Evolutionary conservation across 129 eudicot species (phyloP).

Genomic region (Ambrosia artemisiifolia): DNA sequence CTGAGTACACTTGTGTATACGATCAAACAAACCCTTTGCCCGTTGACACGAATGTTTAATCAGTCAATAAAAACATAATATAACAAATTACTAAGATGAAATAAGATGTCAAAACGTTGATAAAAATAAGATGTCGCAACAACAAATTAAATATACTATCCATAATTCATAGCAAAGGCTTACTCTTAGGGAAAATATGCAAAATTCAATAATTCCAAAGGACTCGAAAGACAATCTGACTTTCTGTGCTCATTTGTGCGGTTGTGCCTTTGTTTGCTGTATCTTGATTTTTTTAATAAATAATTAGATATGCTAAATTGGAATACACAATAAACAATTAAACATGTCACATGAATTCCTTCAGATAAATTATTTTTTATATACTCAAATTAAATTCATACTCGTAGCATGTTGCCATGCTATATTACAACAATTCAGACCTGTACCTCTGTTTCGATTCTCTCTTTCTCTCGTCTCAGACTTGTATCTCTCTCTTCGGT

Average conservation of each 20-base stretch:
- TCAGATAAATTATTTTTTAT: conserved; percentile 15
- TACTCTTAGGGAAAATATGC: neutral
- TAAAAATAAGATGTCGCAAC: too few species aligned
- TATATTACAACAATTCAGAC: conserved; percentile 30
- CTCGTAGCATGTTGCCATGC: conserved; percentile 21
- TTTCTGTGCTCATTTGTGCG: neutral
- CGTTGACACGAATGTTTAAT: too few species aligned
- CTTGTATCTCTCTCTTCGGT: too few species aligned
- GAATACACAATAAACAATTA: conserved; percentile 6
- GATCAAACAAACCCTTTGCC: too few species aligned
- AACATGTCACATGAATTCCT: conserved; percentile 48
- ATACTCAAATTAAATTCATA: conserved; percentile 21
- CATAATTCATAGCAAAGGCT: too few species aligned
- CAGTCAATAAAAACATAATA: too few species aligned
- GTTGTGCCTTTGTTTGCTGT: conserved; percentile 12
- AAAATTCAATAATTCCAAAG: neutral
- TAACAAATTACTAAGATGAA: too few species aligned
- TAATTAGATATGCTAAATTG: neutral
- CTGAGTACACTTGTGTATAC: too few species aligned
- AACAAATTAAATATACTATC: too few species aligned
- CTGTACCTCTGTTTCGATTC: too few species aligned
- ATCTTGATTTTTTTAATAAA: neutral
- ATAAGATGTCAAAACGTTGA: too few species aligned
- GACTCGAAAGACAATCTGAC: conserved; percentile 2
- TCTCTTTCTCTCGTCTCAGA: too few species aligned